These are phyloP conservation scores for Actinidia arguta DNA, from an alignment of 179 eudicot genomes.

Conservation along the genomic window DNA sequence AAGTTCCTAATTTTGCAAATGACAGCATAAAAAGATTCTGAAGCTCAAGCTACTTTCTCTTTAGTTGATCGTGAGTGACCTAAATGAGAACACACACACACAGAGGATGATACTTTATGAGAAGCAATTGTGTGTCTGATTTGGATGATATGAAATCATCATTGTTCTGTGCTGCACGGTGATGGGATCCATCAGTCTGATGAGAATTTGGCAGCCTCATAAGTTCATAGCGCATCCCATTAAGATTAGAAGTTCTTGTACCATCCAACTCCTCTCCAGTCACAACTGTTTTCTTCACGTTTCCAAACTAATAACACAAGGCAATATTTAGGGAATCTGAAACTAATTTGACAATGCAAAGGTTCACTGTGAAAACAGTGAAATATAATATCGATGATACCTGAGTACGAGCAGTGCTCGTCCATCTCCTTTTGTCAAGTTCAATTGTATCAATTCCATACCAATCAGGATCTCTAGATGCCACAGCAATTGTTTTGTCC, in stretches of 20 bases:
- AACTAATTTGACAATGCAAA: neutral
- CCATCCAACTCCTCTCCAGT: conserved; percentile 59
- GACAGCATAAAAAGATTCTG: neutral
- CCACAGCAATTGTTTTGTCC: conserved; percentile 80
- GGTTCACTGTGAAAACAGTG: neutral
- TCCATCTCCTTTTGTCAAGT: conserved; percentile 87
- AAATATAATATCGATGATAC: conserved; percentile 35
- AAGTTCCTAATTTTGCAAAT: neutral
- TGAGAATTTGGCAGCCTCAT: conserved; percentile 80
- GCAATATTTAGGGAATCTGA: conserved; percentile 23
- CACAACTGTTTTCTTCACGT: conserved; percentile 69
- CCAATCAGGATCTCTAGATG: conserved; percentile 68
- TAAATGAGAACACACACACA: neutral
- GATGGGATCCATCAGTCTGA: conserved; percentile 54
- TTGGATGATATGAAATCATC: conserved; percentile 89
- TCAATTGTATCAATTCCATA: conserved; percentile 72
- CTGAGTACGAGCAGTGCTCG: conserved; percentile 80
- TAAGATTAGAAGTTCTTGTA: conserved; percentile 47
- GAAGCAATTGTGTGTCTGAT: conserved; percentile 86
- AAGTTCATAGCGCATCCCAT: conserved; percentile 68
- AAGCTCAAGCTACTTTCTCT: neutral
- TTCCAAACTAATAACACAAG: conserved; percentile 65
- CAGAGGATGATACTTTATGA: conserved; percentile 58
- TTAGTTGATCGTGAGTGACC: no score
- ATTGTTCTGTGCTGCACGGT: conserved; percentile 53